Percentiles rank a stretch among this genome's conserved stretches.
phyloP scores from a whole-genome alignment of 805 yeast genomes.

The Yamadazyma sp. region DNA sequence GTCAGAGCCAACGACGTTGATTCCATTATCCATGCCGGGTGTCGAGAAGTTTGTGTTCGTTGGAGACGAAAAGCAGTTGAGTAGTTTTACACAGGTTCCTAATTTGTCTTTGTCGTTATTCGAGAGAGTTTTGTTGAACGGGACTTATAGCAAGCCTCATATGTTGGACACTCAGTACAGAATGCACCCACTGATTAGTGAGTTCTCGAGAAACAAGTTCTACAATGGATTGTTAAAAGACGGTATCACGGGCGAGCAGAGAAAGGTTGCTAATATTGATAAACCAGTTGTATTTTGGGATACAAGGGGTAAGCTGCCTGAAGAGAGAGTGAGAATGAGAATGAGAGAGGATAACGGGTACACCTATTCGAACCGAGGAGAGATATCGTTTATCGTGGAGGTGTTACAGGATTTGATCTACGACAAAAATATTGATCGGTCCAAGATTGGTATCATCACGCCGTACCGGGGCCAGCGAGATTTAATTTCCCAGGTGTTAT shows the following conservation, averaged over 20 bases:
- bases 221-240: slow-evolving; percentile 51
- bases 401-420: slow-evolving; percentile 50
- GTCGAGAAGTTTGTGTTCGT: slow-evolving; percentile 67
- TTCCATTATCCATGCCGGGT: slow-evolving; percentile 68
- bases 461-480: slow-evolving; percentile 80
- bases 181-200: slow-evolving; percentile 65
- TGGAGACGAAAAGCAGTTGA: slow-evolving; percentile 75
- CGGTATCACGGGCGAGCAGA: slow-evolving; percentile 57
- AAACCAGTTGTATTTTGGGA: slow-evolving; percentile 64
- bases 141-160: slow-evolving; percentile 57
- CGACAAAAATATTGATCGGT: slow-evolving; percentile 50
- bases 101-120: slow-evolving; percentile 65
- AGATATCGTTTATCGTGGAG: slow-evolving; percentile 48
- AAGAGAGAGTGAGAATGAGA: slow-evolving; percentile 48
- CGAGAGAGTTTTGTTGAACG: slow-evolving; percentile 63
- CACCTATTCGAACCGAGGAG: slow-evolving; percentile 58
- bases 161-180: slow-evolving; percentile 71
- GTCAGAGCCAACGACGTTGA: slow-evolving; percentile 68
- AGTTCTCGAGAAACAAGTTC: slow-evolving; percentile 54
- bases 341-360: slow-evolving; percentile 52
- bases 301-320: slow-evolving; percentile 48
- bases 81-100: slow-evolving; percentile 69
- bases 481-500: slow-evolving; percentile 50
- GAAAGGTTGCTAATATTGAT: slow-evolving; percentile 44
- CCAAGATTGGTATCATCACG: slow-evolving; percentile 64